Base-by-base conservation (phyloP, 164 flowering plant species). In the Cinnamomum chago region DNA sequence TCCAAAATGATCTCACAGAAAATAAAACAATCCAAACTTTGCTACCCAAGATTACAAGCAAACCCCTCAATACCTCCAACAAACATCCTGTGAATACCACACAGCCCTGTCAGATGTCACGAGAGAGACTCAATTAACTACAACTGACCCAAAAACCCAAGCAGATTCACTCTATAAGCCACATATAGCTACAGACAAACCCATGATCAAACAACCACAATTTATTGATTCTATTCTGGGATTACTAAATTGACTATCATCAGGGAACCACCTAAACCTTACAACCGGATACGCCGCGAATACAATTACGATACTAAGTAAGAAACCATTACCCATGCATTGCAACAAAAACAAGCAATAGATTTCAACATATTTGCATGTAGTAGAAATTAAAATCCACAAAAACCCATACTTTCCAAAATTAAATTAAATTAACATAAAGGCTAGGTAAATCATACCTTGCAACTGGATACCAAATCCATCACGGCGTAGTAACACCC, bases 391-490 rank as follows among this genome's bases (percentile, higher is more conserved):
- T 5, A 28, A 2, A 64, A 22, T 9, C 30, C 13, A 24, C 30
- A 6, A 67, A 30, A 67, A 17, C 9, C 22, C 69, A 67, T 27
- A 40, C 47, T 40, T 40, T 12, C 9, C 28, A 18, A 67, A 67
- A 67, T 18, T 2, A 28, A 27, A 30, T 12, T 12, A 22, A 64
- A 64, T 23, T 40, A 40, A 6, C 47, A 40, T 40, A 6, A 40
- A 40, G 67, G 67, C 30, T 9, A 24, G 27, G 3, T 11, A 67
- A 5, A 28, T 67, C 35, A 28, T 67, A 67, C 69, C 69, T 67
- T 67, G 69, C 47, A 67, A 30, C 50, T 67, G 17, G 22, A 5
- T 5, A 20, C 47, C 69, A 67, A 67, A 67, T 67, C 69, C 69
- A 67, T 67, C 40, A 3, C 47, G 10, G 47, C 47, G n/a, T 55